Percentiles rank a stretch among this genome's conserved stretches.
phyloP scores from a whole-genome alignment of 1,284 basidiomycete species.

The Ceratobasidium sp. region DNA sequence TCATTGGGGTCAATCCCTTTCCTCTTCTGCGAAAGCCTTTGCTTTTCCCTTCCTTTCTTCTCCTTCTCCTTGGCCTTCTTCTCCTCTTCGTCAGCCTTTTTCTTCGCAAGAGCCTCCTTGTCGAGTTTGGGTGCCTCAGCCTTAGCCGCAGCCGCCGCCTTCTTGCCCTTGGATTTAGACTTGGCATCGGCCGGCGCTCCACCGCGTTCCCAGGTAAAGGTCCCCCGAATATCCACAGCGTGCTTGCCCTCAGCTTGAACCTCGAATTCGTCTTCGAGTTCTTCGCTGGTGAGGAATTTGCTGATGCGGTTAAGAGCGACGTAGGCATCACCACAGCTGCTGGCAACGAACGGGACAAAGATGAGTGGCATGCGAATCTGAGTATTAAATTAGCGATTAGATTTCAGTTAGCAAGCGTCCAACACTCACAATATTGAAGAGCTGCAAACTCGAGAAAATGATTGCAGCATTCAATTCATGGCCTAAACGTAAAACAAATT shows the following conservation, averaged over 20 bases:
- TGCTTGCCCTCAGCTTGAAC: conserved; percentile 60
- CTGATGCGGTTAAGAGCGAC: conserved; percentile 73
- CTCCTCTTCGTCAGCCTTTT: conserved; percentile 46
- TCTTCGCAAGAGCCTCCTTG: conserved; percentile 47
- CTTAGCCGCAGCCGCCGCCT: conserved; percentile 44
- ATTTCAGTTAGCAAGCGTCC: background rate
- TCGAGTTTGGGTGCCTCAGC: conserved; percentile 33
- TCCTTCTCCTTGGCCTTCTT: conserved; percentile 50
- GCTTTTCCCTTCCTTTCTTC: conserved; percentile 52
- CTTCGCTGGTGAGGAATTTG: conserved; percentile 74
- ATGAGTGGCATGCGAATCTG: conserved; percentile 44
- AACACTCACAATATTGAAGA: conserved; percentile 73
- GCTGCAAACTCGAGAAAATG: conserved; percentile 80
- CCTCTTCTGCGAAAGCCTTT: conserved; percentile 33
- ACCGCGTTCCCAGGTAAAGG: conserved; percentile 76
- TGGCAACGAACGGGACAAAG: conserved; percentile 37
- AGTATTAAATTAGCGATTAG: background rate
- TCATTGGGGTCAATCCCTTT: conserved; percentile 38
- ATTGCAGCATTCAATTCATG: conserved; percentile 75
- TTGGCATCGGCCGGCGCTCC: conserved; percentile 46
- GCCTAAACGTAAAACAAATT: conserved; percentile 69
- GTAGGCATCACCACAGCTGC: conserved; percentile 65
- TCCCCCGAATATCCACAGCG: conserved; percentile 72
- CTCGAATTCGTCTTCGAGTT: conserved; percentile 67
- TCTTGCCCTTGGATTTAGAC: conserved; percentile 52